Evolutionary conservation across 495 filamentous ascomycete genomes (phyloP), one percentile per base, ranked within the genome.

Genomic region (Tirmania nivea): DNA sequence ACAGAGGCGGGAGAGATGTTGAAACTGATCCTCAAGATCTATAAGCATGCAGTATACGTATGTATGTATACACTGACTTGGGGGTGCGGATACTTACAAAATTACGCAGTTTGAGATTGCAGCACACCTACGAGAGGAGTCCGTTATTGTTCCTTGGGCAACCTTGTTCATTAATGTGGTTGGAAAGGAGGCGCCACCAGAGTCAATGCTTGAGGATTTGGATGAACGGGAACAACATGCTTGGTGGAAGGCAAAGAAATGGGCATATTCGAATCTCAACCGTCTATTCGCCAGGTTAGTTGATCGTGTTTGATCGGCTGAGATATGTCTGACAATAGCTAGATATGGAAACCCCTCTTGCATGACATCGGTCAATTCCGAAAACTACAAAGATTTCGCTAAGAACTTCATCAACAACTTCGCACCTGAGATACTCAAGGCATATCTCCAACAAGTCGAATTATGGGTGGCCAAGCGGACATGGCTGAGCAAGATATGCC

Each of bases 191-290:
- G 78, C 83, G 51, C 90, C 90, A 0, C 73, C 79, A 42, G 78
- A 70, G 57, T 79, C 86, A 7, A 78, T 96, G 74, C 64, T 72
- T 51, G 88, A 94, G 45, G 86, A 93, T 48, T 69, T 81, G 45
- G 78, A 84, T 17, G 92, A 96, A 62, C 77, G 92, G 31, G 92
- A 94, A 65, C 73, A 77, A 53, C 87, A 94, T 65, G 85, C 94
- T 65, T 97, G 90, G 88, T 97, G 90, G 89, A 97, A 96, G 74
- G 83, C 86, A 52, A 97, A 96, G 81, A 97, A 96, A 68, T 96
- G 90, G 92, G 81, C 89, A 7, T 96, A 95, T 66, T 89, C 85
- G 59, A 96, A 95, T 68, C 71, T 97, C 53, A 97, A 97, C 67
- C 76, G 90, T 57, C 76, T 96, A 10, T 97, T 88, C 66, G 89